Percentiles rank a stretch among this genome's conserved stretches.
These are phyloP conservation scores for Dictyostelium discoideum DNA, from an alignment of 78 protist genomes.

Conservation along the genomic window DNA sequence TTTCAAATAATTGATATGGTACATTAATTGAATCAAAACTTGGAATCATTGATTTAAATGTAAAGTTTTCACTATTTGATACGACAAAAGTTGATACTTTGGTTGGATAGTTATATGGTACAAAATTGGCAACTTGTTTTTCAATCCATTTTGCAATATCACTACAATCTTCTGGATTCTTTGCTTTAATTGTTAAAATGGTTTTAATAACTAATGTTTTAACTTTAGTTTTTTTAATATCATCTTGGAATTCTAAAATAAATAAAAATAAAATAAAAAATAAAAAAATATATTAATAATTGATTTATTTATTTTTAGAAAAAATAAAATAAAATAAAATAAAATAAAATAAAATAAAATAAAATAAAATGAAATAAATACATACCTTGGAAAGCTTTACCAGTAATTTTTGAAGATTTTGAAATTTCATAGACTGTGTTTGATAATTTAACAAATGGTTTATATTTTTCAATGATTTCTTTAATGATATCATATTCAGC, in stretches of 20 bases:
- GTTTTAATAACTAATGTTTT: constrained; percentile 1
- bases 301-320: neutral
- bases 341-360: neutral
- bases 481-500: constrained; percentile 12
- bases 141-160: constrained; percentile 18
- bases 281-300: neutral
- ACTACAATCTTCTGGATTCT: constrained; percentile 14
- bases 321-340: too few species aligned
- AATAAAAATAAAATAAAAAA: neutral
- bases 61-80: neutral
- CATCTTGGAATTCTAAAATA: constrained; percentile 17
- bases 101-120: constrained; percentile 10
- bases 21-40: constrained; percentile 16
- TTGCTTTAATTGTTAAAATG: constrained; percentile 18
- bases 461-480: neutral
- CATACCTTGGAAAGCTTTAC: constrained; percentile 20
- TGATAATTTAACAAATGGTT: constrained; percentile 17
- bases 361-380: neutral
- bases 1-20: constrained; percentile 11
- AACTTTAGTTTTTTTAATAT: constrained; percentile 7
- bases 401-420: constrained; percentile 20
- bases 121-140: constrained; percentile 21
- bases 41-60: constrained; percentile 26
- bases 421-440: constrained; percentile 2
- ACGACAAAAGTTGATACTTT: constrained; percentile 13